These are phyloP conservation scores for Tremellales sp. DNA, from an alignment of 1,284 basidiomycete species.

Conservation along the genomic window DNA sequence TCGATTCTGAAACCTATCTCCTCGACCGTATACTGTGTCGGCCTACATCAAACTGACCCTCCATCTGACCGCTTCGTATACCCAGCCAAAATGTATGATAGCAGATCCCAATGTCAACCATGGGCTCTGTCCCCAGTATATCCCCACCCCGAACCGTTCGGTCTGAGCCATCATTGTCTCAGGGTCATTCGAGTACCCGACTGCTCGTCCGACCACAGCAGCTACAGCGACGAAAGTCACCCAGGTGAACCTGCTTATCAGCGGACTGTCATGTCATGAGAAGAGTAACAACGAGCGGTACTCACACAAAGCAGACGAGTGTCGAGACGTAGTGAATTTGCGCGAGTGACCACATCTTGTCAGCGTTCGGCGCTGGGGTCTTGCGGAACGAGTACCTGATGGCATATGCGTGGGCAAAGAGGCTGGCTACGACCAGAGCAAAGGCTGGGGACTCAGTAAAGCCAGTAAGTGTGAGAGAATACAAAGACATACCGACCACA, in stretches of 20 bases:
- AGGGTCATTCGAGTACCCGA: constrained; percentile 16
- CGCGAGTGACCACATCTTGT: constrained; percentile 29
- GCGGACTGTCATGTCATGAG: background rate
- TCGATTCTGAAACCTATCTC: no score
- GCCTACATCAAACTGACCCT: constrained; percentile 15
- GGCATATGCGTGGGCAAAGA: constrained; percentile 30
- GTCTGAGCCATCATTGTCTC: background rate
- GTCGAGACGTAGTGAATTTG: constrained; percentile 32
- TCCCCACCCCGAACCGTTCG: constrained; percentile 11
- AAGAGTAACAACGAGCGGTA: background rate
- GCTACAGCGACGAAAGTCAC: constrained; percentile 34
- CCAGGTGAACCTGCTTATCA: constrained; percentile 27
- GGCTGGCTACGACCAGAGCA: constrained; percentile 23
- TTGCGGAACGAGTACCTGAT: constrained; percentile 32
- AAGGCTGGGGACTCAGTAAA: constrained; percentile 19
- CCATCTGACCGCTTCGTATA: constrained; percentile 38
- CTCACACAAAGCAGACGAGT: constrained; percentile 29
- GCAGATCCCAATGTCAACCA: constrained; percentile 35
- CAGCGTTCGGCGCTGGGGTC: constrained; percentile 25
- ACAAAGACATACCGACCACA: background rate
- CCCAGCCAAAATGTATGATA: constrained; percentile 35
- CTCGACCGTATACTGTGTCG: background rate
- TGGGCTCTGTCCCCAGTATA: constrained; percentile 31
- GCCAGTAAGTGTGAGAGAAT: background rate
- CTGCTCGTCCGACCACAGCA: constrained; percentile 29